Conservation (phyloP, 2,329 filamentous ascomycete species). For the Fusarium chlamydosporum region DNA sequence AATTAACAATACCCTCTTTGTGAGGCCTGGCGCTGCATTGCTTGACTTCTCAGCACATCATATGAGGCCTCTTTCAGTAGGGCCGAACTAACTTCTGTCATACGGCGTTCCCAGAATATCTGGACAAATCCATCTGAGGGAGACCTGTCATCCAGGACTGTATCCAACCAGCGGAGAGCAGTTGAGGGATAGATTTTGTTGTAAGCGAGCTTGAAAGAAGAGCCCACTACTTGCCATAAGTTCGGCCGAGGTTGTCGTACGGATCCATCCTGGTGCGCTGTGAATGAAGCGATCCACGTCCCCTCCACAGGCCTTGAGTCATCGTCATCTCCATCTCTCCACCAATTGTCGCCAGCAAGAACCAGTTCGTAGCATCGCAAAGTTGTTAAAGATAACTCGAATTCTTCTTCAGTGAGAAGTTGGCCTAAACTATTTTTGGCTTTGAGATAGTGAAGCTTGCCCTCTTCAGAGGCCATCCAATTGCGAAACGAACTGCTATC, state of each 20-base stretch:
- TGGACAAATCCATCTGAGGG: background rate
- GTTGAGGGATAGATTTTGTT: background rate
- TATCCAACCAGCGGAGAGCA: background rate
- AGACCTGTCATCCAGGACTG: background rate
- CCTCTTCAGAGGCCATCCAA: slow-evolving; percentile 1
- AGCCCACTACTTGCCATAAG: slow-evolving; percentile 1
- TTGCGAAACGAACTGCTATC: background rate
- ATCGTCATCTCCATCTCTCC: background rate
- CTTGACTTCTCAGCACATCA: background rate
- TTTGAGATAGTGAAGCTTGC: background rate
- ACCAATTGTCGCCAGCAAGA: background rate
- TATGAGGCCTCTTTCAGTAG: background rate
- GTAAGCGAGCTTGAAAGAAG: background rate
- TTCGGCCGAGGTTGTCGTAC: background rate
- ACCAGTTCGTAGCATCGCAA: slow-evolving; percentile 9
- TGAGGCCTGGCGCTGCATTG: background rate
- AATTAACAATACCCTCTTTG: background rate
- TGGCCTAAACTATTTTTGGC: background rate
- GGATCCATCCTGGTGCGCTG: background rate
- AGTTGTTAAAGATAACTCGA: slow-evolving; percentile 1
- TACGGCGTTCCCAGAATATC: background rate
- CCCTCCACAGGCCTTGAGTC: background rate
- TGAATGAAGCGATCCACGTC: background rate
- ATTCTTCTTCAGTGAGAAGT: background rate
- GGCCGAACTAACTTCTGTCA: background rate